Percentiles rank a stretch among this genome's conserved stretches.
Evolutionary conservation across 73 alveolate genomes (phyloP).

Genomic region (Stentor roeselii): DNA sequence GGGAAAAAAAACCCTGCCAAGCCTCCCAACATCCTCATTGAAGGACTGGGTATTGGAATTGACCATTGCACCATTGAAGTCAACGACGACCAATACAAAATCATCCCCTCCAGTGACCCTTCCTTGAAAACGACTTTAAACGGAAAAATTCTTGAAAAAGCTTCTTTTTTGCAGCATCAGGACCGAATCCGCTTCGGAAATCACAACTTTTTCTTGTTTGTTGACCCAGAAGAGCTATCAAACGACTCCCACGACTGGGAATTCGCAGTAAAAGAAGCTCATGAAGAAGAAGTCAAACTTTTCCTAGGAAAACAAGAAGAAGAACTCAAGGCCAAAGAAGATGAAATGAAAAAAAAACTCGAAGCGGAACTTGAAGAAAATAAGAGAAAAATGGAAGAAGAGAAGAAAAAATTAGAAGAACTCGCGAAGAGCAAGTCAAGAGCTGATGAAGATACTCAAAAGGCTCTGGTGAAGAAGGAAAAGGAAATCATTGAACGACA

Average conservation of each 20-base stretch:
- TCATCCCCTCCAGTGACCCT: constrained; percentile 43
- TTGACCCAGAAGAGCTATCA: constrained; percentile 33
- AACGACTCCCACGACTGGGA: constrained; percentile 23
- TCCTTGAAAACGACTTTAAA: constrained; percentile 18
- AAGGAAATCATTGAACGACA: constrained; percentile 42
- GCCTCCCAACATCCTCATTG: constrained; percentile 41
- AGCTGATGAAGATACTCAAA: constrained; percentile 46
- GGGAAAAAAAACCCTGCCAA: constrained; percentile 19
- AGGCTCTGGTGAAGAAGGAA: constrained; percentile 31
- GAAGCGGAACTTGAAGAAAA: constrained; percentile 30
- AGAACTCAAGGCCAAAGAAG: constrained; percentile 44
- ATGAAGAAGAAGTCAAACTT: constrained; percentile 31
- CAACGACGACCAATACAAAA: constrained; percentile 51
- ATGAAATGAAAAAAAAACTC: constrained; percentile 46
- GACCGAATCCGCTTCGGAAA: constrained; percentile 66
- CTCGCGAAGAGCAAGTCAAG: constrained; percentile 47
- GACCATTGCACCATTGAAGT: constrained; percentile 69
- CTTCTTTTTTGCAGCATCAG: constrained; percentile 19
- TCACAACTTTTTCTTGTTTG: constrained; percentile 41
- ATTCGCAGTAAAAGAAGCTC: constrained; percentile 38
- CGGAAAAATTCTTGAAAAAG: not conserved
- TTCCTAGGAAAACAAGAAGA: constrained; percentile 29
- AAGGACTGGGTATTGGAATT: constrained; percentile 73
- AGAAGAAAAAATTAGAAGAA: constrained; percentile 45
- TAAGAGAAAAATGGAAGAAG: constrained; percentile 46